A percentile compares a stretch with the other conserved stretches of the same genome.
phyloP scores from a whole-genome alignment of 345 rosid genomes.

The Conringia planisiliqua region DNA sequence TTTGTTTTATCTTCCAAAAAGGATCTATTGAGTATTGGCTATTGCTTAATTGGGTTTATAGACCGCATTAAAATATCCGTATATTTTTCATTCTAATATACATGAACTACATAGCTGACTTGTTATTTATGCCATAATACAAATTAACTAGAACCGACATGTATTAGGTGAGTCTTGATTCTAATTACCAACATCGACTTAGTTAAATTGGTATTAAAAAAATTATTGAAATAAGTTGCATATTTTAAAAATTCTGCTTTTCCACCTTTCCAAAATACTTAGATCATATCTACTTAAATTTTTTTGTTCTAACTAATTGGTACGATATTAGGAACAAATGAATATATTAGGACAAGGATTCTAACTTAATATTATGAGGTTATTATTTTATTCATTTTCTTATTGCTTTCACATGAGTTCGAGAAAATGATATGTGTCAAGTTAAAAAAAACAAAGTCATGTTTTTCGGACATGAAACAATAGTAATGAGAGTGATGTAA shows the following conservation, averaged over 20 bases:
- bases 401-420: conserved; percentile 19
- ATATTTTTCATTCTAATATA: neutral
- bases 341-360: too few species aligned
- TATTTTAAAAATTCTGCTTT: too few species aligned
- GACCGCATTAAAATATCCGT: neutral
- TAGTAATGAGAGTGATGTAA: conserved; percentile 16
- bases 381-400: too few species aligned
- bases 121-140: neutral
- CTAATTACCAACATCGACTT: too few species aligned
- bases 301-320: neutral
- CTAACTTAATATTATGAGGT: neutral
- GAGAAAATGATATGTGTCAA: neutral
- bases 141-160: neutral
- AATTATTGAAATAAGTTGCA: too few species aligned
- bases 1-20: neutral
- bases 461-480: conserved; percentile 8
- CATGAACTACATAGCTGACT: neutral
- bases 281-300: neutral
- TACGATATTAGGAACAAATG: neutral
- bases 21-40: too few species aligned
- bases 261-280: too few species aligned
- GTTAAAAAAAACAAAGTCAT: neutral
- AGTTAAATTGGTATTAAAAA: too few species aligned
- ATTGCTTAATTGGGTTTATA: neutral
- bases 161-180: neutral